phyloP scores from a whole-genome alignment of 1,139 yeast genomes.

The Ogataea hybrid region DNA sequence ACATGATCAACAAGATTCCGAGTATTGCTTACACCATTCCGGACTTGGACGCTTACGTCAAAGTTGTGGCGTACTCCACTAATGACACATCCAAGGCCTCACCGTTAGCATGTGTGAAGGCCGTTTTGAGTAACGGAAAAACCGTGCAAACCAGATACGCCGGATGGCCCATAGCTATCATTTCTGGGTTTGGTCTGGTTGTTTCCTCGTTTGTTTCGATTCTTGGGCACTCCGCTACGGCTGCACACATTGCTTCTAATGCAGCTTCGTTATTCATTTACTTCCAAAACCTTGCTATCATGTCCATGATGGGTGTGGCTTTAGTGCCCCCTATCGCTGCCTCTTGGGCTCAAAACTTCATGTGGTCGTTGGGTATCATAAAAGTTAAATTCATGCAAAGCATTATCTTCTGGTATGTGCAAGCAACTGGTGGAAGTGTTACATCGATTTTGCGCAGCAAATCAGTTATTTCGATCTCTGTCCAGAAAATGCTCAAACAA shows the following conservation, averaged over 20 bases:
- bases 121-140: slow-evolving; percentile 80
- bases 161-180: slow-evolving; percentile 95
- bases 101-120: slow-evolving; percentile 90
- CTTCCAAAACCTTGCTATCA: slow-evolving; percentile 90
- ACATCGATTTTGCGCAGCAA: slow-evolving; percentile 65
- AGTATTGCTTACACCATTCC: slow-evolving; percentile 87
- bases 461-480: slow-evolving; percentile 68
- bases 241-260: slow-evolving; percentile 96
- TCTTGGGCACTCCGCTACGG: slow-evolving; percentile 87
- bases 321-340: slow-evolving; percentile 96
- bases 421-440: slow-evolving; percentile 90
- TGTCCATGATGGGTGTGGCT: slow-evolving; percentile 95
- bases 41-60: slow-evolving; percentile 88
- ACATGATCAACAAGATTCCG: slow-evolving; percentile 59
- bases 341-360: slow-evolving; percentile 97
- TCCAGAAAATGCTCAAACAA: slow-evolving; percentile 51
- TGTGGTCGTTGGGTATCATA: slow-evolving; percentile 95
- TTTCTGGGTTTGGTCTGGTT: slow-evolving; percentile 82
- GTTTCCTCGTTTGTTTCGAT: slow-evolving; percentile 87
- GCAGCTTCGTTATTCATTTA: slow-evolving; percentile 89
- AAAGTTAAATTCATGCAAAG: slow-evolving; percentile 76
- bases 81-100: slow-evolving; percentile 36
- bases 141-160: slow-evolving; percentile 95
- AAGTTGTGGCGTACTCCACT: slow-evolving; percentile 60
- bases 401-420: slow-evolving; percentile 92